These are phyloP conservation scores for Lactarius psammicola DNA, from an alignment of 768 basidiomycete genomes.

Conservation along the genomic window DNA sequence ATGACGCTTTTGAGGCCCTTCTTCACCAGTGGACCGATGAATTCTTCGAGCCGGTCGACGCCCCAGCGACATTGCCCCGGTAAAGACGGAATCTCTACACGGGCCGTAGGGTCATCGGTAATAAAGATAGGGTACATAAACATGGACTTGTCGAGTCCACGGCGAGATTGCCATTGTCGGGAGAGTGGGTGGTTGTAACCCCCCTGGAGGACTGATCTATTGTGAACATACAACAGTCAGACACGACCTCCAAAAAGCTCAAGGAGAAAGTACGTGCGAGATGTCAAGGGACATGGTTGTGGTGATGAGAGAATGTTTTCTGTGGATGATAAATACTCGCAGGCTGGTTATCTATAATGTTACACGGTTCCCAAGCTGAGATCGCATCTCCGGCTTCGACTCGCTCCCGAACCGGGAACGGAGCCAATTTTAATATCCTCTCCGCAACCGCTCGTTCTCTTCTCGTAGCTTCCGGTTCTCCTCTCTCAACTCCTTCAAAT, in stretches of 20 bases:
- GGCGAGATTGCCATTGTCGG: conserved; percentile 82
- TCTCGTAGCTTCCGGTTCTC: conserved; percentile 56
- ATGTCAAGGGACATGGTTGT: conserved; percentile 24
- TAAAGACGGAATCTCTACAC: conserved; percentile 69
- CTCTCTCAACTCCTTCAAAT: conserved; percentile 46
- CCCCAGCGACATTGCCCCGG: conserved; percentile 95
- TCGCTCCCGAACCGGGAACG: conserved; percentile 2
- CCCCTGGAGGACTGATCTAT: conserved; percentile 80
- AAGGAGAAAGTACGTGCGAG: conserved; percentile 20
- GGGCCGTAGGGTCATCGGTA: conserved; percentile 88
- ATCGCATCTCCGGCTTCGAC: background rate
- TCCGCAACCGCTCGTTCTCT: conserved; percentile 59
- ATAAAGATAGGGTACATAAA: conserved; percentile 99
- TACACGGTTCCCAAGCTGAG: background rate
- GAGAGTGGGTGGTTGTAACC: conserved; percentile 92
- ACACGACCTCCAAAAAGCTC: no score
- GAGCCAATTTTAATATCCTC: conserved; percentile 35
- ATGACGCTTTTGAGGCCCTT: conserved; percentile 93
- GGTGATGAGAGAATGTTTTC: background rate
- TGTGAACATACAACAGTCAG: background rate
- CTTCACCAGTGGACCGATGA: conserved; percentile 81
- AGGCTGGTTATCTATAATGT: no score
- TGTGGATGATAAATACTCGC: no score
- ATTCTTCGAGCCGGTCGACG: conserved; percentile 84
- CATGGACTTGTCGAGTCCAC: conserved; percentile 84